Evolutionary conservation across 805 yeast species (phyloP).

Genomic region (Kodamaea jinghongensis): DNA sequence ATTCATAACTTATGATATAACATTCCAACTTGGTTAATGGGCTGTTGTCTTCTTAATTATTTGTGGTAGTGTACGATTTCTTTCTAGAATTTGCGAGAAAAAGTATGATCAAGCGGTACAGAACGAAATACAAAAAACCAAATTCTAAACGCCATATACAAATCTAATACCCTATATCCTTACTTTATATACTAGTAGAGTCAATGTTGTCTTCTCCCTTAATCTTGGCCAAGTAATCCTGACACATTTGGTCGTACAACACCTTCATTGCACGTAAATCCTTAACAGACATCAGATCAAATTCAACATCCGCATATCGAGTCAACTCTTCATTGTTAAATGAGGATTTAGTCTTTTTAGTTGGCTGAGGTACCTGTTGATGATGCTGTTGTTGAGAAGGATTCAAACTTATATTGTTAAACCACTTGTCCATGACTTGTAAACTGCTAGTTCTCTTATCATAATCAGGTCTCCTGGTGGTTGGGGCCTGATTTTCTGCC

Average conservation of each 20-base stretch:
- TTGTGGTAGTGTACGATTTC: too few species aligned
- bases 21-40: background rate
- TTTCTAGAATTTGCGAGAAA: constrained; percentile 4
- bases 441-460: constrained; percentile 35
- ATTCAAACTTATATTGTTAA: constrained; percentile 28
- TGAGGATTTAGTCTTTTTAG: background rate
- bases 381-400: background rate
- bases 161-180: too few species aligned
- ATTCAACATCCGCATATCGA: constrained; percentile 31
- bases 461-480: constrained; percentile 23
- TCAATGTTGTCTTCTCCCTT: too few species aligned
- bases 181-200: too few species aligned
- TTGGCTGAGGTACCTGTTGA: background rate
- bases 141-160: too few species aligned
- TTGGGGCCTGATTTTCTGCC: constrained; percentile 10
- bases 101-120: too few species aligned
- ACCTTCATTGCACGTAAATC: constrained; percentile 33
- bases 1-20: too few species aligned
- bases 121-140: too few species aligned
- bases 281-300: constrained; percentile 33
- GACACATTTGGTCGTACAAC: constrained; percentile 39
- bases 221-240: background rate
- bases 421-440: constrained; percentile 45
- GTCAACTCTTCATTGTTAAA: constrained; percentile 23
- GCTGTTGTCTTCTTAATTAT: too few species aligned